Conservation (phyloP, 2,329 filamentous ascomycete genomes). For the Madurella fahalii region DNA sequence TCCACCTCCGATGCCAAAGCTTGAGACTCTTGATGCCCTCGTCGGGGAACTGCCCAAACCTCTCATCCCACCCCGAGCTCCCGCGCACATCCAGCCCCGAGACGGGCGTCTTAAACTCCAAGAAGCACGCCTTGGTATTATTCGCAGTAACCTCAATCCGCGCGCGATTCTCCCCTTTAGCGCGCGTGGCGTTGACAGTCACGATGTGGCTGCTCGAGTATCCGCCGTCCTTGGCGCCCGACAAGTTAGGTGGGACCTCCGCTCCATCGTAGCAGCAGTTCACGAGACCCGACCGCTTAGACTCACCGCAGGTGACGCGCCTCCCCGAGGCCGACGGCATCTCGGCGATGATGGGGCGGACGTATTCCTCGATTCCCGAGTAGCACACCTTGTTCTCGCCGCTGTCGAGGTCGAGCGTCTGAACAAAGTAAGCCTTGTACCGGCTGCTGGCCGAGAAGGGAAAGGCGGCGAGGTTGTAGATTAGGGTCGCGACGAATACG, state of each 20-base stretch:
- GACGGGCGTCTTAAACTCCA: slow-evolving; percentile 68
- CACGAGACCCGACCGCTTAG: slow-evolving; percentile 46
- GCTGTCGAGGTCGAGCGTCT: slow-evolving; percentile 72
- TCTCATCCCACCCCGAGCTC: slow-evolving; percentile 53
- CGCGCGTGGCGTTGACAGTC: slow-evolving; percentile 54
- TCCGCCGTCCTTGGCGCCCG: neutral
- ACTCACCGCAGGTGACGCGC: slow-evolving; percentile 48
- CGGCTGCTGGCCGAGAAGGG: slow-evolving; percentile 78
- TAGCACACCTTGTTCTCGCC: slow-evolving; percentile 67
- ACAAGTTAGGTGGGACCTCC: slow-evolving; percentile 57
- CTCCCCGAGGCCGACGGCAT: slow-evolving; percentile 69
- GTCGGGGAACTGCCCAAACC: slow-evolving; percentile 61
- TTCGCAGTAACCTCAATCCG: slow-evolving; percentile 63
- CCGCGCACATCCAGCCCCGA: slow-evolving; percentile 60
- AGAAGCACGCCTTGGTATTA: slow-evolving; percentile 74
- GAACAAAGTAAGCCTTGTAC: slow-evolving; percentile 84
- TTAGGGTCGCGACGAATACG: slow-evolving; percentile 68
- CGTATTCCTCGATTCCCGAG: slow-evolving; percentile 62
- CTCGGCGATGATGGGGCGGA: slow-evolving; percentile 61
- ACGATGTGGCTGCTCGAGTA: slow-evolving; percentile 50
- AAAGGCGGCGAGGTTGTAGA: slow-evolving; percentile 84
- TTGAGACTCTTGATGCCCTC: slow-evolving; percentile 42
- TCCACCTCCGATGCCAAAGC: slow-evolving; percentile 80
- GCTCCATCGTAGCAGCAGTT: slow-evolving; percentile 69
- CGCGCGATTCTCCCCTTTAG: slow-evolving; percentile 44